Base-by-base conservation (phyloP, 1,139 yeast genomes). In the Hemisphaericaspora xylofermentans region DNA sequence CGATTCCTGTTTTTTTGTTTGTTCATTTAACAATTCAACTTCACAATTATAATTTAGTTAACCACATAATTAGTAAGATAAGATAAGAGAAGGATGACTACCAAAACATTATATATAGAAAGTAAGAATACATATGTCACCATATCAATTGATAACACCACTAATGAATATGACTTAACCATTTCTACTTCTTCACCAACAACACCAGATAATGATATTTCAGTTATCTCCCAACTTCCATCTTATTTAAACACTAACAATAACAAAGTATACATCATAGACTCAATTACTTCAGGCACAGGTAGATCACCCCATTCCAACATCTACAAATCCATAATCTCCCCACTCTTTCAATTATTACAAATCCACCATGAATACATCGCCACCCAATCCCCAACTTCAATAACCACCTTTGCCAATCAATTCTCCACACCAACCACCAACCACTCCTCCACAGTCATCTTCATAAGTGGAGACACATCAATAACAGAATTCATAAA, bases 391-490 rank as follows among this genome's bases (percentile, higher is more conserved):
- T 52, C 68, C 6, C 48, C 57, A 2, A 45, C 56, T 7, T 54
- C 74, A 2, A 66, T 78, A 4, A 40, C 46, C 1, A 57, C 66
- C 13, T 60, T 67, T 47, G 79, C 78, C 0, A 35, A 41, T 8
- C 21, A 50, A 1, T 49, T 74, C 17, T 40, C 48, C 0, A n/a
- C n/a, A n/a, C 35, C 43, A 4, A 4, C 3, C 44, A 53, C 1
- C 43, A 65, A 18, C 16, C 40, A 15, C 6, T n/a, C 10, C 5
- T 19, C 33, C 4, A 76, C 85, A 0, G 66, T 87, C 3, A 58
- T 88, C 1, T 65, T 89, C 32, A 62, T 89, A 17, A 85, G 95
- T 37, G 97, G 97, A 1, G 97, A 89, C 54, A 89, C 97, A 0
- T 82, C 95, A 1, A 68, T 88, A 10, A 80, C 76, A 39, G 98